These are phyloP conservation scores for Daldinia loculata DNA, from an alignment of 495 filamentous ascomycete genomes.

Conservation along the genomic window DNA sequence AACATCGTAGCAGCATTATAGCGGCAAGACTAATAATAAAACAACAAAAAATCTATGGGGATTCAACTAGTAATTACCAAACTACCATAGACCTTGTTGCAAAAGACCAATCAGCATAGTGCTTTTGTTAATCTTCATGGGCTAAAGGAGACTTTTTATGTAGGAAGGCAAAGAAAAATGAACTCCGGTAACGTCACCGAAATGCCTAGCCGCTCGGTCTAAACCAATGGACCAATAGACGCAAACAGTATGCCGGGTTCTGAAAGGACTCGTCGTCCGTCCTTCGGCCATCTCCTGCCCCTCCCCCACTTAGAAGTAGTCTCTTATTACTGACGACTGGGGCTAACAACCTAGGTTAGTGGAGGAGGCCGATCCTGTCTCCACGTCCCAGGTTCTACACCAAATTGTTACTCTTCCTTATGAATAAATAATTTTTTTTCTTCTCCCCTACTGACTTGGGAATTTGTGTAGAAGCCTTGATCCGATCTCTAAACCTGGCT, in stretches of 20 bases:
- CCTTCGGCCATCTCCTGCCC: constrained; percentile 45
- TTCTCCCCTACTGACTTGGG: constrained; percentile 28
- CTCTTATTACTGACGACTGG: constrained; percentile 34
- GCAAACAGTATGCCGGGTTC: constrained; percentile 40
- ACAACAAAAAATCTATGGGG: constrained; percentile 7
- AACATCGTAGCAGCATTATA: neutral
- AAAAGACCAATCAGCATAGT: constrained; percentile 30
- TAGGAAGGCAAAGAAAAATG: constrained; percentile 18
- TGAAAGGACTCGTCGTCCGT: constrained; percentile 44
- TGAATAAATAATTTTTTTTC: constrained; percentile 36
- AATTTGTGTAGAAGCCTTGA: constrained; percentile 34
- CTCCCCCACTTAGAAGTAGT: constrained; percentile 43
- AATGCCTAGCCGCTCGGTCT: constrained; percentile 41
- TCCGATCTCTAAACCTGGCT: constrained; percentile 32
- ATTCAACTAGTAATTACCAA: constrained; percentile 7
- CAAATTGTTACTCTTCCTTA: constrained; percentile 32
- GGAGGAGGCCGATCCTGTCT: constrained; percentile 45
- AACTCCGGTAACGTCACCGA: constrained; percentile 47
- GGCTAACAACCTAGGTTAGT: constrained; percentile 23
- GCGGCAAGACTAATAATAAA: neutral
- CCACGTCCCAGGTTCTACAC: constrained; percentile 29
- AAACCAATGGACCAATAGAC: constrained; percentile 44
- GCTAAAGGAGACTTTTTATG: constrained; percentile 21
- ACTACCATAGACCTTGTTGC: constrained; percentile 34
- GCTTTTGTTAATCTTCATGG: constrained; percentile 42